phyloP scores from a whole-genome alignment of 306 rosid genomes.

The Acacia acuminata region DNA sequence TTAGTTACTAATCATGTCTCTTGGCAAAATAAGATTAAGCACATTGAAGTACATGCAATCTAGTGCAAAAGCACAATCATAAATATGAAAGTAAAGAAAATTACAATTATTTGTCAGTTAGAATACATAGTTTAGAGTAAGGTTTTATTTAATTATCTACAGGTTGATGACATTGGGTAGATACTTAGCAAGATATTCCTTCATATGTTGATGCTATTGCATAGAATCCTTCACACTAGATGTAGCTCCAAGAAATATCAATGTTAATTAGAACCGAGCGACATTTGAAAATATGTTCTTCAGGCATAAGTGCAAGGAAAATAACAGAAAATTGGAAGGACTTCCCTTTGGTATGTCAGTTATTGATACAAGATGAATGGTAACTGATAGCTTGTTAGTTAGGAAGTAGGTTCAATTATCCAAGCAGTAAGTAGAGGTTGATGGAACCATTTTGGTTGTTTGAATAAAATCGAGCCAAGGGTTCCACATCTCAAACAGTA shows the following conservation, averaged over 20 bases:
- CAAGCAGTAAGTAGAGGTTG: not conserved
- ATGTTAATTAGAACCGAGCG: conserved; percentile 10
- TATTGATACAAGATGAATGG: not conserved
- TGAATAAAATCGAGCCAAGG: not conserved
- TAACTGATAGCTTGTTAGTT: not conserved
- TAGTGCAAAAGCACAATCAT: no score
- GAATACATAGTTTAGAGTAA: no score
- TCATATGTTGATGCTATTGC: not conserved
- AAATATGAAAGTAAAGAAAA: no score
- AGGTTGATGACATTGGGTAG: not conserved
- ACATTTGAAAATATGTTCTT: conserved; percentile 8
- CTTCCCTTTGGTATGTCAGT: not conserved
- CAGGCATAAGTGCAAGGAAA: not conserved
- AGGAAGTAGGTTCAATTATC: not conserved
- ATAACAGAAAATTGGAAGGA: conserved; percentile 11
- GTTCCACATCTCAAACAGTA: not conserved
- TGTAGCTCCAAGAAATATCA: conserved; percentile 13
- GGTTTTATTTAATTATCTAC: no score
- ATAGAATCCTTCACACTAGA: conserved; percentile 5
- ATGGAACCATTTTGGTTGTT: not conserved
- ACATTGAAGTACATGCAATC: no score
- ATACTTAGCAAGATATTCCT: conserved; percentile 9
- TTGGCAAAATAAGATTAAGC: no score
- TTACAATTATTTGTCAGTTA: no score
- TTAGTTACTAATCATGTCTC: no score